Conservation (phyloP, 2,329 filamentous ascomycete species). For the Pseudonectria buxi region DNA sequence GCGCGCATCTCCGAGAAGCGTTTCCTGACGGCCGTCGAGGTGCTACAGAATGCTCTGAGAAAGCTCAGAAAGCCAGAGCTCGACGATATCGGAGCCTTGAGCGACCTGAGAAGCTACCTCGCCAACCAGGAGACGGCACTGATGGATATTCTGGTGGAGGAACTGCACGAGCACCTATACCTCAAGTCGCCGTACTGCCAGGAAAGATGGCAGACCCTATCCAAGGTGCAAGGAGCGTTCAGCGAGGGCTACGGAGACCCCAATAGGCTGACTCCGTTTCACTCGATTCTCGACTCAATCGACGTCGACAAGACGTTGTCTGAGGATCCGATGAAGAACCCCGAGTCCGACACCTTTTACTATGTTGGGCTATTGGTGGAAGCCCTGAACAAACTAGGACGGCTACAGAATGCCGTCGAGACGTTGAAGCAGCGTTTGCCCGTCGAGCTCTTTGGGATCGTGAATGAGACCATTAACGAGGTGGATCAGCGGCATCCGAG, state of each 20-base stretch:
- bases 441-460: slow-evolving; percentile 86
- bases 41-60: slow-evolving; percentile 78
- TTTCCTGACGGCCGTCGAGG: slow-evolving; percentile 86
- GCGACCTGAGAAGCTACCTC: slow-evolving; percentile 79
- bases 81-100: slow-evolving; percentile 82
- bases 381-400: slow-evolving; percentile 79
- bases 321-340: slow-evolving; percentile 88
- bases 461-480: slow-evolving; percentile 91
- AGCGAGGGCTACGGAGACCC: slow-evolving; percentile 43
- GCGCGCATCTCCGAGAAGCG: slow-evolving; percentile 93
- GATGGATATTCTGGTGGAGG: slow-evolving; percentile 93
- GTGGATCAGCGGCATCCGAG: slow-evolving; percentile 90
- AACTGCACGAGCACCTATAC: slow-evolving; percentile 94
- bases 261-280: slow-evolving; percentile 46
- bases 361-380: slow-evolving; percentile 87
- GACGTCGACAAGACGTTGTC: slow-evolving; percentile 57
- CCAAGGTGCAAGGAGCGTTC: slow-evolving; percentile 55
- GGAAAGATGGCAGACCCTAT: slow-evolving; percentile 83
- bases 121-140: slow-evolving; percentile 87
- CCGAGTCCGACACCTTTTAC: slow-evolving; percentile 89
- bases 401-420: slow-evolving; percentile 79
- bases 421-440: slow-evolving; percentile 88
- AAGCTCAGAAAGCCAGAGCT: slow-evolving; percentile 82
- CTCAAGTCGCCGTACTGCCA: slow-evolving; percentile 97
- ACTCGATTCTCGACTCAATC: slow-evolving; percentile 52